Percentiles rank a stretch among this genome's conserved stretches.
These are phyloP conservation scores for Tetrastigma voinierianum DNA, from an alignment of 164 flowering plant species.

Conservation along the genomic window DNA sequence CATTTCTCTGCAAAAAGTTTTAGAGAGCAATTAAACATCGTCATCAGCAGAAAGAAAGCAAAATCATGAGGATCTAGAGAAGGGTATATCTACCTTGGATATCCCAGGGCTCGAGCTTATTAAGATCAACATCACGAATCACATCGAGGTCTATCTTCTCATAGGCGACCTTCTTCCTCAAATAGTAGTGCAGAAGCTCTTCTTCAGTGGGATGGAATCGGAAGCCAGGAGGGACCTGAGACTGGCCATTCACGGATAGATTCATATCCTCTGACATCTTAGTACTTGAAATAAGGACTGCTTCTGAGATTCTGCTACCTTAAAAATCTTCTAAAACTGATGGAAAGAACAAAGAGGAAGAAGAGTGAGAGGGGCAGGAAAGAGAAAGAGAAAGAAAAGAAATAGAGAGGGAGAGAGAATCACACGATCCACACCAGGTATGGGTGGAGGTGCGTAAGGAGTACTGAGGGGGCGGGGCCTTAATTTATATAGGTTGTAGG, in stretches of 20 bases:
- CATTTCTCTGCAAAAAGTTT: slow-evolving; percentile 63
- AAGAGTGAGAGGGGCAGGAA: neutral
- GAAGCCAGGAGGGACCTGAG: slow-evolving; percentile 89
- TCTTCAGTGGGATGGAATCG: slow-evolving; percentile 94
- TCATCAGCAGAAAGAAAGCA: neutral
- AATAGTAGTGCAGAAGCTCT: slow-evolving; percentile 85
- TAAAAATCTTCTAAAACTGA: neutral
- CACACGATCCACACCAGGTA: neutral
- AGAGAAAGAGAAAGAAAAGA: too few relatives aligned
- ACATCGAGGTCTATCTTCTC: slow-evolving; percentile 89
- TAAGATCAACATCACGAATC: slow-evolving; percentile 87
- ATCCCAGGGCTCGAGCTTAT: slow-evolving; percentile 96
- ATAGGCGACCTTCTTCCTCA: slow-evolving; percentile 75
- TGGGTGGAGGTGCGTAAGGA: slow-evolving; percentile 20
- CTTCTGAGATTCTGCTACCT: neutral
- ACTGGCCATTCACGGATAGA: slow-evolving; percentile 69
- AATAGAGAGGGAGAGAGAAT: too few relatives aligned
- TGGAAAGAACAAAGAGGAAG: neutral
- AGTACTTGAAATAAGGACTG: neutral
- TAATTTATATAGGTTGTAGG: slow-evolving; percentile 32
- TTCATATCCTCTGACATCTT: slow-evolving; percentile 55
- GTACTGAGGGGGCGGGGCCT: slow-evolving; percentile 21
- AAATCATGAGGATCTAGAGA: neutral
- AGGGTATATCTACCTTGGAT: slow-evolving; percentile 77
- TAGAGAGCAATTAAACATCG: neutral